Conservation (phyloP, 805 yeast genomes). For the Debaryomyces maramus region DNA sequence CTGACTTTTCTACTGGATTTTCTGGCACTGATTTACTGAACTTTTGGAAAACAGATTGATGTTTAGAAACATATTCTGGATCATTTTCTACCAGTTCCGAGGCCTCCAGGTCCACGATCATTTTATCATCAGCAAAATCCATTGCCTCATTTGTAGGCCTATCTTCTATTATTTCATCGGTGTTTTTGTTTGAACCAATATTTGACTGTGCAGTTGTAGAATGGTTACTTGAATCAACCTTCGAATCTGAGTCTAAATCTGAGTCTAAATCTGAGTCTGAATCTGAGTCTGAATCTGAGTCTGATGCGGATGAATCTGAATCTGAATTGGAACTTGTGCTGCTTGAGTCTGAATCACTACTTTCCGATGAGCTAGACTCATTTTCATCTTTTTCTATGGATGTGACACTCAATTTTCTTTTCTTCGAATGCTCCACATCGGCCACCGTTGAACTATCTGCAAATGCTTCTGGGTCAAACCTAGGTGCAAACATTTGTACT, state of each 20-base stretch:
- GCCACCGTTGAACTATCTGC: not conserved
- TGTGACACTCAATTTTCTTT: slow-evolving; percentile 20
- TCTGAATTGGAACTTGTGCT: not conserved
- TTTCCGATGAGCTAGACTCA: slow-evolving; percentile 3
- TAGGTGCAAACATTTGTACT: slow-evolving; percentile 58
- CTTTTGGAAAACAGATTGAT: slow-evolving; percentile 51
- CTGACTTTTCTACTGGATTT: slow-evolving; percentile 11
- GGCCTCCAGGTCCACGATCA: slow-evolving; percentile 11
- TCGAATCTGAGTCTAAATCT: slow-evolving; percentile 9
- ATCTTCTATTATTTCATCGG: not conserved
- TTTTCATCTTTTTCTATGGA: slow-evolving; percentile 10
- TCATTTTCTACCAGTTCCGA: slow-evolving; percentile 8
- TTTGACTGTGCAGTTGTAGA: not conserved
- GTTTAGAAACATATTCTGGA: slow-evolving; percentile 35
- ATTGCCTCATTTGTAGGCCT: slow-evolving; percentile 4
- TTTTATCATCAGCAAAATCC: slow-evolving; percentile 6
- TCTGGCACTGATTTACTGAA: slow-evolving; percentile 37
- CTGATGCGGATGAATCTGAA: slow-evolving; percentile 1
- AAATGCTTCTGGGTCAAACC: slow-evolving; percentile 55
- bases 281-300: slow-evolving; percentile 13
- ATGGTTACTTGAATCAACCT: not conserved
- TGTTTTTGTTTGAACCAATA: not conserved
- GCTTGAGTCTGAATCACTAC: slow-evolving; percentile 1
- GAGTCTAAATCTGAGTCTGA: slow-evolving; percentile 16
- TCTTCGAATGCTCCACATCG: slow-evolving; percentile 8